Conservation (phyloP, 2,329 filamentous ascomycete species). For the Pseudocercospora eumusae region DNA sequence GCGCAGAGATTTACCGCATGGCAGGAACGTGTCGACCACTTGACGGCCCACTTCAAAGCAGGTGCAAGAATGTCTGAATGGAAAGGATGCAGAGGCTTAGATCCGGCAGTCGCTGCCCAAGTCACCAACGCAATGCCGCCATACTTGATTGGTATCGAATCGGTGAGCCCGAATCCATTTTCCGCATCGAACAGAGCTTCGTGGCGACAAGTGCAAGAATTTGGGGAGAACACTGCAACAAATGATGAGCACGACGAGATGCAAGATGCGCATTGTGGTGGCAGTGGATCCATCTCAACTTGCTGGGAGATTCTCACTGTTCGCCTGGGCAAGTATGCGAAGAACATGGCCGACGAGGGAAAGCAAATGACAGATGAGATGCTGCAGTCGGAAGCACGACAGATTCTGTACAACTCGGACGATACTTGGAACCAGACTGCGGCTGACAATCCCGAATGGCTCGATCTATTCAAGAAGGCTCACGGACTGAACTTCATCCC, state of each 20-base stretch:
- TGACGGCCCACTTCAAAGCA: slow-evolving; percentile 58
- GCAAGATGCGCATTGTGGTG: slow-evolving; percentile 16
- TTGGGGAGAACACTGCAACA: not conserved
- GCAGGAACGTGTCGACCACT: slow-evolving; percentile 55
- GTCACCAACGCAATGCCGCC: slow-evolving; percentile 56
- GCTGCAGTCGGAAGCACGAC: slow-evolving; percentile 51
- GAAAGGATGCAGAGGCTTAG: slow-evolving; percentile 58
- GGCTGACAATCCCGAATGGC: slow-evolving; percentile 49
- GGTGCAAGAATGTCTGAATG: slow-evolving; percentile 57
- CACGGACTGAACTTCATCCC: slow-evolving; percentile 47
- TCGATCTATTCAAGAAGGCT: slow-evolving; percentile 53
- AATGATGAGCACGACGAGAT: slow-evolving; percentile 9
- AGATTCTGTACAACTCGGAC: slow-evolving; percentile 52
- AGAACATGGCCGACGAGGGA: slow-evolving; percentile 43
- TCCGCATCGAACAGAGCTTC: slow-evolving; percentile 43
- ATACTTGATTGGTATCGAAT: slow-evolving; percentile 54
- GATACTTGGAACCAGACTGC: slow-evolving; percentile 51
- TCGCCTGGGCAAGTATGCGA: slow-evolving; percentile 48
- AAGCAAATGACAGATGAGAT: slow-evolving; percentile 52
- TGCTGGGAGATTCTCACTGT: slow-evolving; percentile 55
- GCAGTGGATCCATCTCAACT: slow-evolving; percentile 36
- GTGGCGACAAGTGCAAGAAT: slow-evolving; percentile 23
- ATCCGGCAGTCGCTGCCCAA: slow-evolving; percentile 49
- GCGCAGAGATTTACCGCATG: slow-evolving; percentile 50
- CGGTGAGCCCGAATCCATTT: slow-evolving; percentile 50